Percentiles rank a stretch among this genome's conserved stretches.
Conservation (phyloP, 1,284 basidiomycete species). For the Clitocybe nebularis region DNA sequence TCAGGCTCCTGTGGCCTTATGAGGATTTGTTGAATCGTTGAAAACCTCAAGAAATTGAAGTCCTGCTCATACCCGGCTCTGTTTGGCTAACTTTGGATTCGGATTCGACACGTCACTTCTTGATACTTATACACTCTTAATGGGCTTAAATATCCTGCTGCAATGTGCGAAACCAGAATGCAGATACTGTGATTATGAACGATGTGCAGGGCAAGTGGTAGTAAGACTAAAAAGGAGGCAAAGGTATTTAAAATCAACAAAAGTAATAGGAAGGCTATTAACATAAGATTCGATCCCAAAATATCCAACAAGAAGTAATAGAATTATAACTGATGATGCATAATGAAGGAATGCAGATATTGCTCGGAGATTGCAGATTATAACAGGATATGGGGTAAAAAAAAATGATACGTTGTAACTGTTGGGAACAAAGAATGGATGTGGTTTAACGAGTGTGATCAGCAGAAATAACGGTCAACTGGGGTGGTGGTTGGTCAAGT, state of each 20-base stretch:
- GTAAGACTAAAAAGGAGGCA: neutral
- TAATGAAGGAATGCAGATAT: neutral
- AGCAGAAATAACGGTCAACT: slow-evolving; percentile 9
- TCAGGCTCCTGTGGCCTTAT: too few species aligned
- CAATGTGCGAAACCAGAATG: neutral
- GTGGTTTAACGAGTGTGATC: slow-evolving; percentile 10
- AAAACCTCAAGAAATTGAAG: neutral
- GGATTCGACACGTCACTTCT: slow-evolving; percentile 32
- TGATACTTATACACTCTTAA: neutral
- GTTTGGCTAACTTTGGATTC: slow-evolving; percentile 32
- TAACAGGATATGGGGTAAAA: slow-evolving; percentile 6
- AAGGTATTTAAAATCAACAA: slow-evolving; percentile 4
- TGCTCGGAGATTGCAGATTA: slow-evolving; percentile 5
- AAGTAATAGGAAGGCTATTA: neutral
- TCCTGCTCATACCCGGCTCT: slow-evolving; percentile 11
- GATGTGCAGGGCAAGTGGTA: slow-evolving; percentile 3
- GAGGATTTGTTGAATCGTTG: too few species aligned
- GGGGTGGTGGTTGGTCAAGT: slow-evolving; percentile 14
- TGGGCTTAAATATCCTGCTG: neutral
- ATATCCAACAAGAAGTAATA: neutral
- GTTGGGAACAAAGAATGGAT: slow-evolving; percentile 6
- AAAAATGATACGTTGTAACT: slow-evolving; percentile 4
- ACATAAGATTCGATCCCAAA: neutral
- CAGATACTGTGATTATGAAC: neutral
- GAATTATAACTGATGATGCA: too few species aligned